Evolutionary conservation across 129 eudicot genomes (phyloP).

Genomic region (Centrapalus pauciflorus): DNA sequence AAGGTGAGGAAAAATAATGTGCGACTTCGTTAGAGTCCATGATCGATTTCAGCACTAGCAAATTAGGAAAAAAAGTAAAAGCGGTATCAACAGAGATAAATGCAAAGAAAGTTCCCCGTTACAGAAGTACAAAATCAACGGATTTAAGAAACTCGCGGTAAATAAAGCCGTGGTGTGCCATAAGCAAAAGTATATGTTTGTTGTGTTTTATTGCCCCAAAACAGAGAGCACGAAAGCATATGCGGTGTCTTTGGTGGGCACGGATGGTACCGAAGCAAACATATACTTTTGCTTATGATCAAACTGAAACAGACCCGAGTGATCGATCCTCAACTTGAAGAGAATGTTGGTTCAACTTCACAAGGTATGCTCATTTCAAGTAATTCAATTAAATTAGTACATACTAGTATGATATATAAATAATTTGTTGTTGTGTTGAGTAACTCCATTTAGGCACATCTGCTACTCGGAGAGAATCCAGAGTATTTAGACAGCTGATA

Average conservation of each 20-base stretch:
- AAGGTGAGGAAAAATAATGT: conserved; percentile 42
- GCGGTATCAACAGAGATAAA: conserved; percentile 39
- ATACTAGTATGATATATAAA: no score
- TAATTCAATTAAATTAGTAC: no score
- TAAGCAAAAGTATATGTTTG: conserved; percentile 38
- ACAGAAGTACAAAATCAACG: conserved; percentile 21
- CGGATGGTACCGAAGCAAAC: conserved; percentile 34
- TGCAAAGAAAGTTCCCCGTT: conserved; percentile 2
- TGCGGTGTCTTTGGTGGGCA: conserved; percentile 29
- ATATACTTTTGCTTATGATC: no score
- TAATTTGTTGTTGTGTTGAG: no score
- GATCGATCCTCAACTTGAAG: no score
- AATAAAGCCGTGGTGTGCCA: conserved; percentile 45
- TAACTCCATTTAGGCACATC: no score
- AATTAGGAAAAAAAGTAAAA: conserved; percentile 31
- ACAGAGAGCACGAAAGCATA: conserved; percentile 21
- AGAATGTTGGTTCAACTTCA: no score
- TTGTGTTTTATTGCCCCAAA: conserved; percentile 50
- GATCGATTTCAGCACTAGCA: conserved; percentile 38
- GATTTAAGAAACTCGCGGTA: conserved; percentile 5
- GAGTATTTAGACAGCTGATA: no score
- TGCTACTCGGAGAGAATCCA: no score
- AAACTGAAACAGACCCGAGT: no score
- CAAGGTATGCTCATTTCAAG: no score
- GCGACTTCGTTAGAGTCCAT: conserved; percentile 54